Base-by-base conservation (phyloP, 2,329 filamentous ascomycete genomes). In the Fusarium subglutinans region DNA sequence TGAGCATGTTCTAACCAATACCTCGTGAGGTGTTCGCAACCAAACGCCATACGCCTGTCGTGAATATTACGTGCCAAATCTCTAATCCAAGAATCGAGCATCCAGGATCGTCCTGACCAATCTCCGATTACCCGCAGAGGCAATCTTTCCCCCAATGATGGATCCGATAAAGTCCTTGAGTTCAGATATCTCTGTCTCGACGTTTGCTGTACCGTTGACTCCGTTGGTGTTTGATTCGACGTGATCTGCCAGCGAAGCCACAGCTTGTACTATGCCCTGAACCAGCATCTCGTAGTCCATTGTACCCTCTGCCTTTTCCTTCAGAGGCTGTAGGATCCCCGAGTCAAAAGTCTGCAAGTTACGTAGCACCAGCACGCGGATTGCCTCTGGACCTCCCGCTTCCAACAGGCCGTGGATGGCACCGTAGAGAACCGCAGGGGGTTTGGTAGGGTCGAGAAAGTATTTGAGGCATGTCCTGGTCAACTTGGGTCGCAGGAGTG, bases 401-500 rank as follows among this genome's bases (percentile, higher is more conserved):
- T 92, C 90, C 5, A 92, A 88, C 6, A 99, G 86, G 3, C 95
- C 96, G 37, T 91, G 89, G 28, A 99, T 88, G 12, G 96, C 94
- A 50, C 96, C 96, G 80, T 96, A 99, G 78, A 98, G 94, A 3
- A 96, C 92, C 4, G 93, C 91, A 0, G 95, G 89, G 0, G 95
- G 91, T 79, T 95, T 94, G 48, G 91, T 90, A 0, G 94, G 94
- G 78, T 98, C 95, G 37, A 99, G 89, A 82, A 98, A 96, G 78
- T 93, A 91, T 84, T 98, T 98, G 40, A 98, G 89, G 79, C 95
- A 98, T 0, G 95, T 96, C n/a, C 96, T 90, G 8, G 95, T 95
- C 37, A 99, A 91, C 73, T 97, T 94, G 5, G 95, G 92, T 65
- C 95, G 94, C 33, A 98, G 89, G 20, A 94, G 92, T 48, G 93